Percentiles rank a stretch among this genome's conserved stretches.
phyloP scores from a whole-genome alignment of 1,284 basidiomycete genomes.

The Marasmius fiardii region DNA sequence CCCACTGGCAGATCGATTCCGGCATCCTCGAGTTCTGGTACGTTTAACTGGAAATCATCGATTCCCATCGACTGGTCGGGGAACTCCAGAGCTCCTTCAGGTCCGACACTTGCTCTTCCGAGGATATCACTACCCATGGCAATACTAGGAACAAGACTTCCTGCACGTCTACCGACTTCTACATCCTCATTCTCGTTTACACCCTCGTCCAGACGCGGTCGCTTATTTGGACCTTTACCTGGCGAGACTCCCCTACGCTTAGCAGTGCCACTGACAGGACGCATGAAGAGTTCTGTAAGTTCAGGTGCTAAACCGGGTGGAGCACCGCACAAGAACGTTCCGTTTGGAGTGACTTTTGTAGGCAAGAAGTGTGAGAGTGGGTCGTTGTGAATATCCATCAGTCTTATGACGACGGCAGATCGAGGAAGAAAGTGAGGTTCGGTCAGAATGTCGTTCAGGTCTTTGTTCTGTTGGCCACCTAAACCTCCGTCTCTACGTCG shows the following conservation, averaged over 20 bases:
- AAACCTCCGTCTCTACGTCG: constrained; percentile 54
- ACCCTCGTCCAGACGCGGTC: constrained; percentile 48
- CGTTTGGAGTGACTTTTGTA: constrained; percentile 65
- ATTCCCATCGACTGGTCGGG: constrained; percentile 48
- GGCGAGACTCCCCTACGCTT: constrained; percentile 57
- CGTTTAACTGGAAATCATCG: constrained; percentile 68
- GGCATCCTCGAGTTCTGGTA: constrained; percentile 33
- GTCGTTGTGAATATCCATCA: constrained; percentile 83
- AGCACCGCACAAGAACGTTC: constrained; percentile 76
- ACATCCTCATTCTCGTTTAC: constrained; percentile 55
- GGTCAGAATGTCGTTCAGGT: constrained; percentile 73
- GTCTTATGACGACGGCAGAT: constrained; percentile 76
- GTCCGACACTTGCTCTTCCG: constrained; percentile 46
- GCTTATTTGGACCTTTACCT: constrained; percentile 59
- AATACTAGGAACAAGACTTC: constrained; percentile 56
- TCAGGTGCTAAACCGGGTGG: constrained; percentile 81
- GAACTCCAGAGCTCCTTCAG: constrained; percentile 54
- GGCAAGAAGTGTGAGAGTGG: constrained; percentile 85
- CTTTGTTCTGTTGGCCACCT: constrained; percentile 55
- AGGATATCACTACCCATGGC: constrained; percentile 51
- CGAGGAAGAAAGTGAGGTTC: constrained; percentile 82
- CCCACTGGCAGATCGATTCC: constrained; percentile 19
- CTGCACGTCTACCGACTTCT: constrained; percentile 66
- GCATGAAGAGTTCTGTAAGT: constrained; percentile 79
- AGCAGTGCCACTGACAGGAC: constrained; percentile 53